Conservation (phyloP, 164 flowering plant species). For the Buxus sempervirens region DNA sequence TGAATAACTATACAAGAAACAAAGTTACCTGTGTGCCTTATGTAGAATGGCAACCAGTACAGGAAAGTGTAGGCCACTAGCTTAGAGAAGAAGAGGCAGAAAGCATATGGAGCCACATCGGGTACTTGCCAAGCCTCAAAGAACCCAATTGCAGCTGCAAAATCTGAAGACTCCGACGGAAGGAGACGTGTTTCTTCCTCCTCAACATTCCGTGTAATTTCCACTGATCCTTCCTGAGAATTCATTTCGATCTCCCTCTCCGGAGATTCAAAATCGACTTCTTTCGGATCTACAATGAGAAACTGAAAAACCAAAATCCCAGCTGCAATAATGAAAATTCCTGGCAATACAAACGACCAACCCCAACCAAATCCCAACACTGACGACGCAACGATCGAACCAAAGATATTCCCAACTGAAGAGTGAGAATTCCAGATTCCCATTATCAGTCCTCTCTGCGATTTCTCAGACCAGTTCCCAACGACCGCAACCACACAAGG, state of each 20-base stretch:
- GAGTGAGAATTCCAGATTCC: constrained; percentile 92
- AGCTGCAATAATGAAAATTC: constrained; percentile 46
- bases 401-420: constrained; percentile 82
- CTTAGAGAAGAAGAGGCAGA: constrained; percentile 94
- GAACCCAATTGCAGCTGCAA: constrained; percentile 71
- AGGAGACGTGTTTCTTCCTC: constrained; percentile 50
- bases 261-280: constrained; percentile 47
- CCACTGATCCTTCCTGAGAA: constrained; percentile 23
- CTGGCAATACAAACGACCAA: constrained; percentile 93
- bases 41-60: constrained; percentile 96
- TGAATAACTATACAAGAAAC: neutral
- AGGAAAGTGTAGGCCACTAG: constrained; percentile 95
- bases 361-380: constrained; percentile 96
- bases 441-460: constrained; percentile 90
- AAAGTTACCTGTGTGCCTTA: constrained; percentile 80
- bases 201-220: constrained; percentile 33
- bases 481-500: constrained; percentile 91
- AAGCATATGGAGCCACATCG: constrained; percentile 82
- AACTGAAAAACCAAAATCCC: constrained; percentile 59
- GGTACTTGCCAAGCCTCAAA: constrained; percentile 94
- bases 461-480: constrained; percentile 93
- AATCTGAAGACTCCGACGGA: constrained; percentile 18
- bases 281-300: constrained; percentile 69
- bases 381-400: constrained; percentile 72
- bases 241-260: constrained; percentile 53